Percentiles rank a stretch among this genome's conserved stretches.
Conservation (phyloP, 768 basidiomycete genomes). For the Boletus rubroflammeus region DNA sequence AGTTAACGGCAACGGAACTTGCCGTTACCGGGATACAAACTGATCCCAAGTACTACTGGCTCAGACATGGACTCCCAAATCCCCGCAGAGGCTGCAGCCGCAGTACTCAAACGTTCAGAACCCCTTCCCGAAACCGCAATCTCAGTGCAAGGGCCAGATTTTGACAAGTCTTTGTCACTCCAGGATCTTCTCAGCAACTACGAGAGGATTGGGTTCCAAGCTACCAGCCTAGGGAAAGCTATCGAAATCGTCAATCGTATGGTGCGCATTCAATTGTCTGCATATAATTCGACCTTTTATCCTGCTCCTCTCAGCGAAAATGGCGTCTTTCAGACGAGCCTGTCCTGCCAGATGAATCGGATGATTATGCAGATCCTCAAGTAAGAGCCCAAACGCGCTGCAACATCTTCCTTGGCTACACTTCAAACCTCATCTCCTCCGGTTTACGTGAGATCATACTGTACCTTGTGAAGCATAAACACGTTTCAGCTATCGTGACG, state of each 20-base stretch:
- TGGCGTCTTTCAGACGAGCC: slow-evolving; percentile 91
- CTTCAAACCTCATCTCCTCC: slow-evolving; percentile 97
- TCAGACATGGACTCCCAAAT: slow-evolving; percentile 27
- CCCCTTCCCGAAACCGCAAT: slow-evolving; percentile 62
- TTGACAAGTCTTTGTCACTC: slow-evolving; percentile 66
- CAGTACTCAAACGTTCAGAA: slow-evolving; percentile 74
- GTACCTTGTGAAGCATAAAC: slow-evolving; percentile 89
- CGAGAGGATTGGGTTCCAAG: slow-evolving; percentile 94
- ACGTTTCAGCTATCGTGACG: slow-evolving; percentile 87
- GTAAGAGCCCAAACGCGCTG: slow-evolving; percentile 71
- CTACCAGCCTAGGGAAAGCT: slow-evolving; percentile 85
- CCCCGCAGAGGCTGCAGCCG: slow-evolving; percentile 63
- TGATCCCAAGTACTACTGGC: neutral
- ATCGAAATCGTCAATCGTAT: slow-evolving; percentile 91
- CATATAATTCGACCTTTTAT: neutral
- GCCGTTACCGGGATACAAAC: slow-evolving; percentile 13
- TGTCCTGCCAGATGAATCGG: slow-evolving; percentile 62
- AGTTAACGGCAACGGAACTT: slow-evolving; percentile 23
- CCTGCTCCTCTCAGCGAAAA: slow-evolving; percentile 50
- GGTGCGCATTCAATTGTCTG: slow-evolving; percentile 43
- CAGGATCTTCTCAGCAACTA: slow-evolving; percentile 73
- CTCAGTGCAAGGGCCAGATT: slow-evolving; percentile 83
- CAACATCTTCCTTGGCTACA: slow-evolving; percentile 94
- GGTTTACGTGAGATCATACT: slow-evolving; percentile 91
- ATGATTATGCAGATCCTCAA: slow-evolving; percentile 55